Evolutionary conservation across 345 rosid genomes (phyloP).

Genomic region (Brassica rapa): DNA sequence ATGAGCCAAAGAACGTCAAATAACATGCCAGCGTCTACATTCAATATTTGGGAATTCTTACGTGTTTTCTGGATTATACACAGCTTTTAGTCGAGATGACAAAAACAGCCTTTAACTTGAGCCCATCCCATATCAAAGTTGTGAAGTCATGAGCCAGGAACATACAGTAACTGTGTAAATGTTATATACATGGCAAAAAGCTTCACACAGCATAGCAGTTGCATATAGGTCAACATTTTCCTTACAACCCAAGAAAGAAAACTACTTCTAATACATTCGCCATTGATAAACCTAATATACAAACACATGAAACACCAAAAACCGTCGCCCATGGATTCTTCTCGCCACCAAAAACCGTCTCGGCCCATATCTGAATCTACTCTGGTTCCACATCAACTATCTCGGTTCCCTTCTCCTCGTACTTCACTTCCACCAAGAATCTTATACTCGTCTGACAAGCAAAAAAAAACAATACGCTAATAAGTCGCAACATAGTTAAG

Average conservation of each 20-base stretch:
- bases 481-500: background rate
- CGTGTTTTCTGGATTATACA: background rate
- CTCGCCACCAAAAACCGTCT: background rate
- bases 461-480: background rate
- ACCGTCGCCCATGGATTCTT: background rate
- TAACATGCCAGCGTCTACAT: background rate
- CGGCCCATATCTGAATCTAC: background rate
- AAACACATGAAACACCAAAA: conserved; percentile 16
- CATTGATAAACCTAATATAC: background rate
- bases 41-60: background rate
- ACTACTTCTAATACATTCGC: background rate
- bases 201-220: conserved; percentile 8
- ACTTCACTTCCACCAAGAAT: conserved; percentile 65
- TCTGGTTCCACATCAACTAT: conserved; percentile 31
- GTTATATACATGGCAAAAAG: conserved; percentile 14
- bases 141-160: background rate
- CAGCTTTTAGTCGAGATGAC: background rate
- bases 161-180: conserved; percentile 8
- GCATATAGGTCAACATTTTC: background rate
- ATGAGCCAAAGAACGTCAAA: background rate
- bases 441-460: background rate
- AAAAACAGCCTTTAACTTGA: background rate
- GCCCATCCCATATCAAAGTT: background rate
- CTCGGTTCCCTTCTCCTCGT: conserved; percentile 54
- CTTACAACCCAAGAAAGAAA: conserved; percentile 5